phyloP scores from a whole-genome alignment of 2,329 filamentous ascomycete species.

The Cryphonectria carpinicola region DNA sequence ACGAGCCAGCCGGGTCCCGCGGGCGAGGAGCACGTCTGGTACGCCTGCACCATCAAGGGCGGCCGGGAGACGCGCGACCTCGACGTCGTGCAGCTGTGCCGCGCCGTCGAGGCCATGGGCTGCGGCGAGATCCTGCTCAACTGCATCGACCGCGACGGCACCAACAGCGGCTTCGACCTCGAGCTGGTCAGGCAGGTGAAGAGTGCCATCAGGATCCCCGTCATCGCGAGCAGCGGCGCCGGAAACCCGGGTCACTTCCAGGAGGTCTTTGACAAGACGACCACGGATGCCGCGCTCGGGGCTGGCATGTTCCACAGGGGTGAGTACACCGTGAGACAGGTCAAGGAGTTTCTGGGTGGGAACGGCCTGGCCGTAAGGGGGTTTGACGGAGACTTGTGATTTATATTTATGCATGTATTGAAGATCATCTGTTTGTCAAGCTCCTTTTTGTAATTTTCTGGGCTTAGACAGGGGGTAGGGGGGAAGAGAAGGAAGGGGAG shows the following conservation, averaged over 20 bases:
- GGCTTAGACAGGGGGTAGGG: too few species aligned
- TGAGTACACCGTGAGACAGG: slow-evolving; percentile 92
- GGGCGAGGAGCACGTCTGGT: slow-evolving; percentile 89
- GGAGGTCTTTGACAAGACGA: slow-evolving; percentile 85
- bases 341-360: slow-evolving; percentile 79
- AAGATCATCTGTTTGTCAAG: background rate
- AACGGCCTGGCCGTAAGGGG: slow-evolving; percentile 78
- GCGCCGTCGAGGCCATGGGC: slow-evolving; percentile 94
- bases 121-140: slow-evolving; percentile 93
- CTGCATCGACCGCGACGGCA: slow-evolving; percentile 96
- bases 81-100: slow-evolving; percentile 85
- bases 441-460: background rate
- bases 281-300: slow-evolving; percentile 88
- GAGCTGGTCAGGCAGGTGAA: slow-evolving; percentile 92
- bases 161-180: slow-evolving; percentile 91
- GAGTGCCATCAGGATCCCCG: slow-evolving; percentile 82
- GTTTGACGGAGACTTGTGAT: slow-evolving; percentile 64
- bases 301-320: slow-evolving; percentile 97
- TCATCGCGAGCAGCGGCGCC: slow-evolving; percentile 92
- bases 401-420: background rate
- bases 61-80: slow-evolving; percentile 92
- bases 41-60: slow-evolving; percentile 95
- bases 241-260: slow-evolving; percentile 86
- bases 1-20: slow-evolving; percentile 72
- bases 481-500: too few species aligned